phyloP scores from a whole-genome alignment of 2,329 filamentous ascomycete species.

The Emydomyces testavorans region DNA sequence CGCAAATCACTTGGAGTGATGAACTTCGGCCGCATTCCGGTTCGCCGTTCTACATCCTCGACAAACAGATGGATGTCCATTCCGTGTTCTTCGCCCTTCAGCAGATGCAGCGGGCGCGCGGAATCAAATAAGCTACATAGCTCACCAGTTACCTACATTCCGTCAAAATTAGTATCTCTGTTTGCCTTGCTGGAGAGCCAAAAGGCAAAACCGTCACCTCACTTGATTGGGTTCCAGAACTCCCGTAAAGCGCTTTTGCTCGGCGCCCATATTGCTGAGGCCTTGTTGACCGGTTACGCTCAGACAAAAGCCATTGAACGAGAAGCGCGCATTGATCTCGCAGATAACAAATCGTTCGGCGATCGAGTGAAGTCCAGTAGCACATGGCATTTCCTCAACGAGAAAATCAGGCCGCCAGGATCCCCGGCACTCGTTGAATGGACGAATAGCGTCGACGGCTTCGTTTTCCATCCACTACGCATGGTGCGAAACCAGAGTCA shows the following conservation, averaged over 20 bases:
- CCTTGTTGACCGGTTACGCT: slow-evolving; percentile 2
- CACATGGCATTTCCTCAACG: slow-evolving; percentile 2
- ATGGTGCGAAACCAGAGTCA: background rate
- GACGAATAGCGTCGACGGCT: slow-evolving; percentile 3
- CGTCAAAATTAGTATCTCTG: background rate
- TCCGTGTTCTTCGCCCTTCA: slow-evolving; percentile 31
- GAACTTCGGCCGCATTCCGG: slow-evolving; percentile 26
- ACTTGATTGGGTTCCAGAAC: slow-evolving; percentile 11
- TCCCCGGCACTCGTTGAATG: slow-evolving; percentile 14
- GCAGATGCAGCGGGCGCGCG: slow-evolving; percentile 26
- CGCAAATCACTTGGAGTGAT: slow-evolving; percentile 29
- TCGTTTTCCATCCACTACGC: slow-evolving; percentile 11
- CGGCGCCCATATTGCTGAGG: slow-evolving; percentile 1
- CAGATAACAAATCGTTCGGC: slow-evolving; percentile 15
- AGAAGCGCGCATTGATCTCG: slow-evolving; percentile 18
- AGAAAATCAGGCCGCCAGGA: slow-evolving; percentile 19
- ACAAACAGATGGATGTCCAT: slow-evolving; percentile 35
- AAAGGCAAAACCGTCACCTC: background rate
- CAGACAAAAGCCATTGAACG: slow-evolving; percentile 12
- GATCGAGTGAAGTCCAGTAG: background rate
- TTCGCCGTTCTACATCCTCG: slow-evolving; percentile 21
- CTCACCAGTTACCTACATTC: slow-evolving; percentile 24
- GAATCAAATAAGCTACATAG: slow-evolving; percentile 26
- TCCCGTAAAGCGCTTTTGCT: background rate
- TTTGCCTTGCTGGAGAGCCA: too few species aligned